phyloP scores from a whole-genome alignment of 192 early-diverging fungal genomes.

The Linderina pennispora region DNA sequence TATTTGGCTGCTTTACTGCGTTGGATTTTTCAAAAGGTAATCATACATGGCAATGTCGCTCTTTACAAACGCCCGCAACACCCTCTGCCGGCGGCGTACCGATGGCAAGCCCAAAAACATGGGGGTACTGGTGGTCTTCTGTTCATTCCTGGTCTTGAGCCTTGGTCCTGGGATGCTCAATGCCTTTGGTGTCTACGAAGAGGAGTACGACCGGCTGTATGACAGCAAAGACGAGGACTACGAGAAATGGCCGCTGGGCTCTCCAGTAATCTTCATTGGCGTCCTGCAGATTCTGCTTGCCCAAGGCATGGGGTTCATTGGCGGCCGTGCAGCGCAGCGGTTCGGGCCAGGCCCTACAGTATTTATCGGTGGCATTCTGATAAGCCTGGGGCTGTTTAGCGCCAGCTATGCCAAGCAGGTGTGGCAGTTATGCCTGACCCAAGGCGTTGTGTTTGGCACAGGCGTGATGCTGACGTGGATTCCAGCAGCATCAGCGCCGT shows the following conservation, averaged over 20 bases:
- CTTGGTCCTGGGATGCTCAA: constrained; percentile 39
- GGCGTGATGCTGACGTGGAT: constrained; percentile 56
- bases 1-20: too few relatives aligned
- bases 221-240: constrained; percentile 33
- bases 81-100: constrained; percentile 34
- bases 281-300: constrained; percentile 38
- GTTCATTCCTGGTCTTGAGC: constrained; percentile 33
- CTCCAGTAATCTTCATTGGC: constrained; percentile 42
- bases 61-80: too few relatives aligned
- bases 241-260: constrained; percentile 13
- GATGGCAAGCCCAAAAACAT: constrained; percentile 28
- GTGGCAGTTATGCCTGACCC: constrained; percentile 63
- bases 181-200: constrained; percentile 43
- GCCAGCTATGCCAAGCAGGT: constrained; percentile 53
- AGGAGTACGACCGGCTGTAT: constrained; percentile 38
- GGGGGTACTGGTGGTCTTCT: constrained; percentile 37
- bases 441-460: constrained; percentile 61
- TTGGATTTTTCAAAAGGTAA: too few relatives aligned
- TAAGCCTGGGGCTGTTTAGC: constrained; percentile 51
- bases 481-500: constrained; percentile 53
- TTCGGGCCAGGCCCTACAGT: constrained; percentile 41
- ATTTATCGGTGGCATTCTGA: constrained; percentile 34
- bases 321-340: constrained; percentile 18
- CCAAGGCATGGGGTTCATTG: constrained; percentile 38
- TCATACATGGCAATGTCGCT: too few relatives aligned